Base-by-base conservation (phyloP, 2,329 filamentous ascomycete species). In the Tolypocladium sp. region DNA sequence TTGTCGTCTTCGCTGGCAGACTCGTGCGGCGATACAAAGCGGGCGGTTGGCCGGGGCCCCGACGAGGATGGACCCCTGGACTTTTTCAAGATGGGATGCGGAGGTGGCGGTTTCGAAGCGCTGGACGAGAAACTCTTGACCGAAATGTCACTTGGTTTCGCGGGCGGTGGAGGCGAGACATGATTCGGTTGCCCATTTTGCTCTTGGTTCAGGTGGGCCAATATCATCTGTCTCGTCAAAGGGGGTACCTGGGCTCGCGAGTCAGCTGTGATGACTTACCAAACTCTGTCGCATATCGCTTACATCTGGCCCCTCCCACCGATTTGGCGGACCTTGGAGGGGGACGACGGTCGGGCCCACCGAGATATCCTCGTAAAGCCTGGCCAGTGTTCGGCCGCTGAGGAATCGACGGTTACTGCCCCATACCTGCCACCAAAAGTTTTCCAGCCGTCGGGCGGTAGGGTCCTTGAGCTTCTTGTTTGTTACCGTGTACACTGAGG, bases 391-490 rank as follows among this genome's bases (percentile, higher is more conserved):
- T 40, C 73, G 74, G 44, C 81, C 84, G 54, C 81, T 79, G 55
- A 86, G 73, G 57, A 76, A 68, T 40, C 79, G 76, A 35, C 79
- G 75, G 62, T 84, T 74, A 64, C 84, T 86, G 40, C 83, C 83
- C 78, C 82, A 83, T 58, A 87, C 82, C 66, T 86, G 83, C 80
- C 83, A 86, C 84, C 84, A 87, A 64, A 86, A 85, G 65, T 86
- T 83, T 67, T 87, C 84, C 25, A 86, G 72, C 22, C 84, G 82
- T 60, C 80, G 80, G 35, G 83, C 82, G 3, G 82, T 86, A n/a
- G 84, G 84, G 64, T 87, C 83, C 60, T 79, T 76, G 38, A 86
- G 76, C 63, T 78, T 79, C 65, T 82, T 80, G 62, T 81, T 80
- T 20, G 82, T 86, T 37, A 78, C 83, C 13, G 83, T 84, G 64